phyloP scores from a whole-genome alignment of 306 rosid genomes.

The Glycine tomentella region DNA sequence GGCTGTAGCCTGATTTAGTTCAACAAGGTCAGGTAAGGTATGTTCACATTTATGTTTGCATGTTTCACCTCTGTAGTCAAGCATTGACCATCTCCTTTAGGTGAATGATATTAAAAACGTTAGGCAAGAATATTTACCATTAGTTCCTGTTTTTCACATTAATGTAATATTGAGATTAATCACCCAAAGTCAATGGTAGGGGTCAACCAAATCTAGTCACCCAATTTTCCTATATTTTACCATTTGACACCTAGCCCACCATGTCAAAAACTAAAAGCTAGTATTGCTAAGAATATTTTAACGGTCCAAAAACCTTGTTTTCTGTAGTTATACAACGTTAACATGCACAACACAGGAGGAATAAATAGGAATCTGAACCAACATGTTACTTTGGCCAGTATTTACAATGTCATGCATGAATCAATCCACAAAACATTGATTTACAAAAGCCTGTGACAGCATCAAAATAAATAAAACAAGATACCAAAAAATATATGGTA shows the following conservation, averaged over 20 bases:
- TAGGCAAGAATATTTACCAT: background rate
- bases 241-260: background rate
- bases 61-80: background rate
- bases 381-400: background rate
- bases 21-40: background rate
- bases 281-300: background rate
- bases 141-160: background rate
- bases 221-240: background rate
- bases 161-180: background rate
- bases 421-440: conserved; percentile 12
- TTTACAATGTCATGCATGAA: conserved; percentile 34
- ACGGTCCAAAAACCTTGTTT: background rate
- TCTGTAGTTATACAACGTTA: background rate
- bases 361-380: background rate
- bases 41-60: no score
- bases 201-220: background rate
- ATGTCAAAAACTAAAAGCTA: background rate
- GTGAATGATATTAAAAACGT: background rate
- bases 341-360: background rate
- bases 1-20: background rate
- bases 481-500: background rate
- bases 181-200: background rate
- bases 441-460: background rate
- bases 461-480: background rate
- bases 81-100: background rate